A percentile compares a stretch with the other conserved stretches of the same genome.
These are phyloP conservation scores for Helminthosporium solani DNA, from an alignment of 2,329 filamentous ascomycete genomes.

Conservation along the genomic window DNA sequence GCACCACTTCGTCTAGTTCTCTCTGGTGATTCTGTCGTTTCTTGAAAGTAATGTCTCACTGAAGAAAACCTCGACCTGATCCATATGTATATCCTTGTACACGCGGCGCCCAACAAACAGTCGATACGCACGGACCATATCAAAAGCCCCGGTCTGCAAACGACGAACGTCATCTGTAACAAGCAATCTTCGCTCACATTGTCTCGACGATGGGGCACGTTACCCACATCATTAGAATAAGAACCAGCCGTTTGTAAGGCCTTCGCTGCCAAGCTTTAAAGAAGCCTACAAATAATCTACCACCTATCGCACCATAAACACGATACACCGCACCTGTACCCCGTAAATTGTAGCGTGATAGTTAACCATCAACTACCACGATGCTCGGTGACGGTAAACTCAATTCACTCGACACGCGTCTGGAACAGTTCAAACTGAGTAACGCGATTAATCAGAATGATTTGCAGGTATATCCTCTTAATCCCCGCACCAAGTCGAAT, in stretches of 20 bases:
- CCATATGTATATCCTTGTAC: neutral
- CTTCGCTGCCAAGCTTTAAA: neutral
- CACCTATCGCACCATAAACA: too few relatives aligned
- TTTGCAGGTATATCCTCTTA: conserved; percentile 2
- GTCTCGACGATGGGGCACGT: neutral
- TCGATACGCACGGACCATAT: neutral
- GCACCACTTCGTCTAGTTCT: too few relatives aligned
- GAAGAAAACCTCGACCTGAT: too few relatives aligned
- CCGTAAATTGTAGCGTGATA: neutral
- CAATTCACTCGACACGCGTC: conserved; percentile 27
- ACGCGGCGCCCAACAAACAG: too few relatives aligned
- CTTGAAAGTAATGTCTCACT: too few relatives aligned
- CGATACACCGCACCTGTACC: neutral
- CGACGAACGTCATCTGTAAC: neutral
- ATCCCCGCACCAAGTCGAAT: neutral
- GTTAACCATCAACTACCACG: neutral
- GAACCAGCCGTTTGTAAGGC: neutral
- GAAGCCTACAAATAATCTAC: too few relatives aligned
- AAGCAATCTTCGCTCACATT: neutral
- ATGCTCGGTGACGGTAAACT: conserved; percentile 30
- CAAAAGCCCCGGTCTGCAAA: neutral
- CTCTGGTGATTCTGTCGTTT: too few relatives aligned
- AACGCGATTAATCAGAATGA: conserved; percentile 21
- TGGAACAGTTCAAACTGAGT: conserved; percentile 30
- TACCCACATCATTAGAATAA: neutral